Evolutionary conservation across 2,329 filamentous ascomycete species (phyloP).

Genomic region (Mycosphaerella arachidis): DNA sequence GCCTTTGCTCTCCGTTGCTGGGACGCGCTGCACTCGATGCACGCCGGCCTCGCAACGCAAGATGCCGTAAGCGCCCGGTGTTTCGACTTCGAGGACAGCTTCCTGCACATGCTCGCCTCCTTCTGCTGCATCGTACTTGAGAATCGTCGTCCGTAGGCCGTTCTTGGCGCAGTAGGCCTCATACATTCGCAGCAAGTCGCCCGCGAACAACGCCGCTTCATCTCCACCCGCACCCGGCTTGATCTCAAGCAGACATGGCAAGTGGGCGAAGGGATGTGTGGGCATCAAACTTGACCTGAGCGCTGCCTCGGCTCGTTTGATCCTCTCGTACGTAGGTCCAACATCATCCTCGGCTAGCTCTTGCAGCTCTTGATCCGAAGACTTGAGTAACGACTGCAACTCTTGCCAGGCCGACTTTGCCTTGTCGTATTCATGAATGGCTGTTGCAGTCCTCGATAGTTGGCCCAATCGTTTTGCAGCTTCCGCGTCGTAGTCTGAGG

Average conservation of each 20-base stretch:
- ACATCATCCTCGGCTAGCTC: slow-evolving; percentile 66
- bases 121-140: slow-evolving; percentile 78
- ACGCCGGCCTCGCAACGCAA: slow-evolving; percentile 89
- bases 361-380: slow-evolving; percentile 53
- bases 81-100: slow-evolving; percentile 78
- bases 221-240: slow-evolving; percentile 86
- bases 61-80: slow-evolving; percentile 70
- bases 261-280: slow-evolving; percentile 79
- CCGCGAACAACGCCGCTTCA: slow-evolving; percentile 86
- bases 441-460: slow-evolving; percentile 48
- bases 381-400: slow-evolving; percentile 67
- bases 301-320: slow-evolving; percentile 60
- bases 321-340: slow-evolving; percentile 55
- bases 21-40: slow-evolving; percentile 89
- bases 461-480: slow-evolving; percentile 57
- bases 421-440: slow-evolving; percentile 54
- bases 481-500: slow-evolving; percentile 51
- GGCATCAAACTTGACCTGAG: slow-evolving; percentile 78
- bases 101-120: slow-evolving; percentile 72
- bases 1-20: slow-evolving; percentile 83
- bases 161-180: slow-evolving; percentile 66
- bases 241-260: slow-evolving; percentile 89
- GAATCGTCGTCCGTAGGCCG: slow-evolving; percentile 60
- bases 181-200: slow-evolving; percentile 88
- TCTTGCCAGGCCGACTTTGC: slow-evolving; percentile 60